Conservation (phyloP, 805 yeast genomes). For the Wickerhamiella kurtzmanii region DNA sequence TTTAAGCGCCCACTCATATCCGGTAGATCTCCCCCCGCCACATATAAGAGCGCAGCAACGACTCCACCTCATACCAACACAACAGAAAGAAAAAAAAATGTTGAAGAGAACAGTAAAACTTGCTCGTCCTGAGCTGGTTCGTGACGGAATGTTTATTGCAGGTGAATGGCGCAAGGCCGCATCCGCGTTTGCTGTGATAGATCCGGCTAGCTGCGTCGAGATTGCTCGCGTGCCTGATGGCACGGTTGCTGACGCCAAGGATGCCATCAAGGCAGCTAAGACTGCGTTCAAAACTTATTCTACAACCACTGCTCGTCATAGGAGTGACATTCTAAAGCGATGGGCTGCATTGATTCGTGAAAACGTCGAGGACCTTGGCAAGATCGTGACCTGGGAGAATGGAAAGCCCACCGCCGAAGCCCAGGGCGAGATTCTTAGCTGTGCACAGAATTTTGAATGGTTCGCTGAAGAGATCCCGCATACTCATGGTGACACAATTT, state of each 20-base stretch:
- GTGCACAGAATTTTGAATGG: constrained; percentile 79
- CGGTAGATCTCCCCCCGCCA: too few species aligned
- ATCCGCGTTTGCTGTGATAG: constrained; percentile 46
- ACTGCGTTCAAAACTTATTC: constrained; percentile 41
- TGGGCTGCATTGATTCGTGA: constrained; percentile 42
- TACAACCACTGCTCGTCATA: constrained; percentile 41
- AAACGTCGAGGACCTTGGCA: constrained; percentile 53
- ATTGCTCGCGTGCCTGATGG: constrained; percentile 45
- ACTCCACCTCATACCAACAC: too few species aligned
- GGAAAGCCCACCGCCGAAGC: constrained; percentile 66
- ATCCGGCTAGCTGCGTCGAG: constrained; percentile 56
- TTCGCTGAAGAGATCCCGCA: constrained; percentile 66
- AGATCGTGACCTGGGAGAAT: constrained; percentile 51
- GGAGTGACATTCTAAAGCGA: constrained; percentile 39
- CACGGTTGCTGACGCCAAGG: constrained; percentile 35
- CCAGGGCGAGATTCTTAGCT: constrained; percentile 51
- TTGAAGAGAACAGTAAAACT: constrained; percentile 7
- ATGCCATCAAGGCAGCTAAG: constrained; percentile 44
- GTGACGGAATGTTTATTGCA: constrained; percentile 48
- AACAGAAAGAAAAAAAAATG: not conserved
- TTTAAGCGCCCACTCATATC: not conserved
- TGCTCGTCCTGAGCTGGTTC: constrained; percentile 10
- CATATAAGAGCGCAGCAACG: too few species aligned
- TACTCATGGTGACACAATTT: constrained; percentile 49
- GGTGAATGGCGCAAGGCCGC: constrained; percentile 55